phyloP scores from a whole-genome alignment of 768 basidiomycete species.

The Amylocystis lapponica region DNA sequence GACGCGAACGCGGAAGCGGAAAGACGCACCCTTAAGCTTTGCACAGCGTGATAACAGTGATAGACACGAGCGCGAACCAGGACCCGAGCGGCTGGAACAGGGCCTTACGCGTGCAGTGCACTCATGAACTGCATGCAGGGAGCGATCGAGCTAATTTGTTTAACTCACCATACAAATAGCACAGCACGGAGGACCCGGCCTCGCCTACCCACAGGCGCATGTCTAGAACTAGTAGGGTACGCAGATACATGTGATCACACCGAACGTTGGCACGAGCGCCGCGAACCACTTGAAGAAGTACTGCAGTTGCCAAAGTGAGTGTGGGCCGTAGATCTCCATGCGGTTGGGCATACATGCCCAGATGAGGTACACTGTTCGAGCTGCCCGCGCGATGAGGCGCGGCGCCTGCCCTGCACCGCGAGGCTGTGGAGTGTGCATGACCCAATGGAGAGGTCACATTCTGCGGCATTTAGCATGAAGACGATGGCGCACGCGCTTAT shows the following conservation, averaged over 20 bases:
- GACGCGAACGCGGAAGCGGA: conserved; percentile 11
- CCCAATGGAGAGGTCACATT: conserved; percentile 55
- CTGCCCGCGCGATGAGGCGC: conserved; percentile 32
- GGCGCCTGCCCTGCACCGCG: conserved; percentile 44
- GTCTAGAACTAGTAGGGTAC: too few relatives aligned
- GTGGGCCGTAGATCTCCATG: too few relatives aligned
- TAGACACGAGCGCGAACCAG: conserved; percentile 51
- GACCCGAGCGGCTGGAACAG: conserved; percentile 61
- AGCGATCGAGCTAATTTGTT: conserved; percentile 7
- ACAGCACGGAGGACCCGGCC: too few relatives aligned
- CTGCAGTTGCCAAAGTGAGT: conserved; percentile 5
- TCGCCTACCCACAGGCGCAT: conserved; percentile 57
- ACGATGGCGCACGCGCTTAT: conserved; percentile 61
- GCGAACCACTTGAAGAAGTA: conserved; percentile 36
- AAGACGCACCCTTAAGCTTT: conserved; percentile 33
- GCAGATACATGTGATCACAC: conserved; percentile 43
- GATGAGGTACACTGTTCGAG: conserved; percentile 29
- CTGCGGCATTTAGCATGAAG: conserved; percentile 58
- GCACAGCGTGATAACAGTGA: conserved; percentile 49
- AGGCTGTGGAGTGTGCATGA: conserved; percentile 44
- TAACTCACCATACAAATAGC: background rate
- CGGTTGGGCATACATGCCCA: too few relatives aligned
- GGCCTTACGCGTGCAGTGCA: conserved; percentile 43
- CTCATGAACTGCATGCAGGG: conserved; percentile 41
- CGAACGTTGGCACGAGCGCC: conserved; percentile 36